Percentiles rank a stretch among this genome's conserved stretches.
Conservation (phyloP, 306 rosid species). For the Vigna reflexopilosa region DNA sequence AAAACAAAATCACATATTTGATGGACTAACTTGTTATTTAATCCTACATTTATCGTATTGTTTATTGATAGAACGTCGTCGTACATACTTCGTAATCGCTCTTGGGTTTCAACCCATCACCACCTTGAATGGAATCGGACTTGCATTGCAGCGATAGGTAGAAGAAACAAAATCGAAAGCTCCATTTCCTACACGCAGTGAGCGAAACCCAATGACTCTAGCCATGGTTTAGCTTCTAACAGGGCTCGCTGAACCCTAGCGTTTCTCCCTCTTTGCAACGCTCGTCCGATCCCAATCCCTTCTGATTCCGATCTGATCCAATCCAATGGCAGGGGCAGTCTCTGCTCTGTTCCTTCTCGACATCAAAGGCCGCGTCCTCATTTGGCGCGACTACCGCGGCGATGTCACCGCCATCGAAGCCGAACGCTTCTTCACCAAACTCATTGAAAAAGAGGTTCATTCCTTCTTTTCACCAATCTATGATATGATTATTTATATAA, state of each 20-base stretch:
- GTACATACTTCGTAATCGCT: not conserved
- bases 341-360: constrained; percentile 98
- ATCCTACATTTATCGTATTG: too few species aligned
- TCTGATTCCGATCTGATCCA: constrained; percentile 12
- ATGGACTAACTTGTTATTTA: too few species aligned
- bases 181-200: not conserved
- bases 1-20: too few species aligned
- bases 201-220: constrained; percentile 17
- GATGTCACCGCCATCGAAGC: constrained; percentile 94
- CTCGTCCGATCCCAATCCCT: not conserved
- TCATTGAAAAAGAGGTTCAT: constrained; percentile 90
- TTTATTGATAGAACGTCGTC: constrained; percentile 2
- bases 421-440: constrained; percentile 97
- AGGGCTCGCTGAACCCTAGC: constrained; percentile 41
- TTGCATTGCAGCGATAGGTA: not conserved
- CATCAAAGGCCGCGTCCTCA: constrained; percentile 99
- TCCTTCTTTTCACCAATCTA: not conserved
- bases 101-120: constrained; percentile 17
- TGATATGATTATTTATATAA: not conserved
- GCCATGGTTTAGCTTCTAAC: constrained; percentile 41
- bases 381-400: constrained; percentile 99
- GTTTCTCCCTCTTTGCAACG: constrained; percentile 13
- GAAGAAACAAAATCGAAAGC: not conserved
- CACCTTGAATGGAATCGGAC: constrained; percentile 18
- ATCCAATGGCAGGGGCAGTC: constrained; percentile 90